Conservation (phyloP, 805 yeast genomes). For the Starmerella apis region DNA sequence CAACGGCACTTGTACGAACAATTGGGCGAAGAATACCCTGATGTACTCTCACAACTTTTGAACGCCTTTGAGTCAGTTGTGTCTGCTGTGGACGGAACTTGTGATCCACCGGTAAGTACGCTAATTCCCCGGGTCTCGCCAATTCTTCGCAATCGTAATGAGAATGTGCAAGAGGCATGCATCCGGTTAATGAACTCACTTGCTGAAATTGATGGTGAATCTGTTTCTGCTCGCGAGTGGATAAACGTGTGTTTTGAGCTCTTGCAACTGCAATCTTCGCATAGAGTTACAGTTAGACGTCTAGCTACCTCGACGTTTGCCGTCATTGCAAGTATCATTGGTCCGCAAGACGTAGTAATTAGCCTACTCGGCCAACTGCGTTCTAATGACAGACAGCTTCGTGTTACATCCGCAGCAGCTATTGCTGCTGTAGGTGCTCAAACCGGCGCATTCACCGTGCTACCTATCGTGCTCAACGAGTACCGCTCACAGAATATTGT, state of each 20-base stretch:
- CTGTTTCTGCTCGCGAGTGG: constrained; percentile 90
- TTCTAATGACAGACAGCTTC: constrained; percentile 89
- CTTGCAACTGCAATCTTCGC: constrained; percentile 76
- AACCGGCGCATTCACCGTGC: constrained; percentile 83
- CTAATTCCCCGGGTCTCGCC: constrained; percentile 84
- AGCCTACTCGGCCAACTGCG: constrained; percentile 72
- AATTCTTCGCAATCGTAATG: constrained; percentile 77
- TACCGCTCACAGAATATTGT: constrained; percentile 83
- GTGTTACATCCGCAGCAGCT: constrained; percentile 97
- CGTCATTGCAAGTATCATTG: constrained; percentile 77
- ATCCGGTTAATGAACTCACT: constrained; percentile 71
- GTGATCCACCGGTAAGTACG: constrained; percentile 66
- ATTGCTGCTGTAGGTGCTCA: constrained; percentile 92
- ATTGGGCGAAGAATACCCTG: constrained; percentile 89
- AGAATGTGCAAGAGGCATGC: constrained; percentile 76
- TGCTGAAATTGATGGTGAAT: constrained; percentile 56
- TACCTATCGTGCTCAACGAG: constrained; percentile 93
- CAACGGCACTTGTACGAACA: constrained; percentile 72
- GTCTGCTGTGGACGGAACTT: constrained; percentile 18
- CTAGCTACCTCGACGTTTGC: constrained; percentile 91
- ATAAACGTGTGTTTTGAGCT: constrained; percentile 89
- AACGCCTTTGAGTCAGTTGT: constrained; percentile 59
- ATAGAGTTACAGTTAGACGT: constrained; percentile 61
- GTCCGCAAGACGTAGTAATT: constrained; percentile 88
- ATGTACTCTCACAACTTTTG: constrained; percentile 76